phyloP scores from a whole-genome alignment of 2,329 filamentous ascomycete genomes.

The Cladosporium sp. region DNA sequence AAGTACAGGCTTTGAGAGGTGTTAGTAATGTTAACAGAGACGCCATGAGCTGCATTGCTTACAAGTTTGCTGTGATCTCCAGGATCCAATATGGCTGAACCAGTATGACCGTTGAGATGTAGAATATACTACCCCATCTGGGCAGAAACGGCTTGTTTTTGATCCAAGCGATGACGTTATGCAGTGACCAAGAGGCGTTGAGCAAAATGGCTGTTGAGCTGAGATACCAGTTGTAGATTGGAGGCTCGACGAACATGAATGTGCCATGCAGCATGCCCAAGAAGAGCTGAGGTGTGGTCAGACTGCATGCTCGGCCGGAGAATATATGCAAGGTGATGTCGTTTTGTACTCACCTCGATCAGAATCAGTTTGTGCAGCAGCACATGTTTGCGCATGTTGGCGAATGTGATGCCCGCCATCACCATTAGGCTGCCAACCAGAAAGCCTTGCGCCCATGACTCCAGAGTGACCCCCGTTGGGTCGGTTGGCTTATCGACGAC shows the following conservation, averaged over 20 bases:
- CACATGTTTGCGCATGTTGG: conserved; percentile 46
- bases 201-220: conserved; percentile 57
- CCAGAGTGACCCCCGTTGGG: conserved; percentile 22
- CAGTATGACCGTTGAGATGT: conserved; percentile 56
- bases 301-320: background rate
- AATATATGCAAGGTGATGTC: background rate
- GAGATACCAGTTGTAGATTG: conserved; percentile 61
- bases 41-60: background rate
- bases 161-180: conserved; percentile 66
- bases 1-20: conserved; percentile 47
- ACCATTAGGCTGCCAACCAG: conserved; percentile 40
- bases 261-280: conserved; percentile 54
- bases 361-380: conserved; percentile 49
- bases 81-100: conserved; percentile 62
- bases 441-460: conserved; percentile 32
- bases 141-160: conserved; percentile 56
- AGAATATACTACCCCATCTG: conserved; percentile 46
- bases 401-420: conserved; percentile 45
- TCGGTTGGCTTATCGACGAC: conserved; percentile 26
- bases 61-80: conserved; percentile 62
- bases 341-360: conserved; percentile 37
- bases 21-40: background rate
- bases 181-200: conserved; percentile 60
- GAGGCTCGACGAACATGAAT: conserved; percentile 55
- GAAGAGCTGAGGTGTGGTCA: conserved; percentile 41